Evolutionary conservation across 306 rosid species (phyloP).

Genomic region (Astragalus membranaceus): DNA sequence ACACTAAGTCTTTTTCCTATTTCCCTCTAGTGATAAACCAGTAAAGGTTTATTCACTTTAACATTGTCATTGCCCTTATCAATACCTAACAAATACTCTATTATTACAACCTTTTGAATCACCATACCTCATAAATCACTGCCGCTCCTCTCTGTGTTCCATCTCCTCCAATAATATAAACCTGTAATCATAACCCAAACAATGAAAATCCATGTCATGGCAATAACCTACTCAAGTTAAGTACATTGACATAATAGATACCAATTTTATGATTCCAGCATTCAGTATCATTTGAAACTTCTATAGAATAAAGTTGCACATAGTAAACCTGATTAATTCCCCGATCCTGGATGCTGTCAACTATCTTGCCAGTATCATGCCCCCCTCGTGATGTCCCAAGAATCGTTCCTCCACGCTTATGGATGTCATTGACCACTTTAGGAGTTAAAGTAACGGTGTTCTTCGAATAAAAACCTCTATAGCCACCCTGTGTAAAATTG

Average conservation of each 20-base stretch:
- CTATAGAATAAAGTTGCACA: constrained; percentile 1
- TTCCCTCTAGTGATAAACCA: no score
- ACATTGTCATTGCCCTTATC: no score
- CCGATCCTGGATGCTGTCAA: constrained; percentile 91
- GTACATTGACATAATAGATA: constrained; percentile 2
- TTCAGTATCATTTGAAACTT: constrained; percentile 8
- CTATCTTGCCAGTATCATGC: constrained; percentile 79
- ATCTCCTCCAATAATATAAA: constrained; percentile 95
- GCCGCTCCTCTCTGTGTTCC: constrained; percentile 96
- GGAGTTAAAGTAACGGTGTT: constrained; percentile 74
- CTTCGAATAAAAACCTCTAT: constrained; percentile 80
- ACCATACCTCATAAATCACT: constrained; percentile 78
- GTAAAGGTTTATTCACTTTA: no score
- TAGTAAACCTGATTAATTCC: constrained; percentile 84
- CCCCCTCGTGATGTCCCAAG: constrained; percentile 96
- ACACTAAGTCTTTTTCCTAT: no score
- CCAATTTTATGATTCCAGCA: constrained; percentile 1
- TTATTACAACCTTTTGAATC: constrained; percentile 14
- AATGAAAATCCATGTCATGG: constrained; percentile 16
- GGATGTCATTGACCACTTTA: constrained; percentile 84
- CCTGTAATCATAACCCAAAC: no score
- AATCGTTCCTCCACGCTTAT: constrained; percentile 92
- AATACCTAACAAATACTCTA: no score
- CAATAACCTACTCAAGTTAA: constrained; percentile 13
- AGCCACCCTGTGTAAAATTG: constrained; percentile 67